Percentiles rank a stretch among this genome's conserved stretches.
These are phyloP conservation scores for Penium margaritaceum DNA, from an alignment of 139 green algal species.

Conservation along the genomic window DNA sequence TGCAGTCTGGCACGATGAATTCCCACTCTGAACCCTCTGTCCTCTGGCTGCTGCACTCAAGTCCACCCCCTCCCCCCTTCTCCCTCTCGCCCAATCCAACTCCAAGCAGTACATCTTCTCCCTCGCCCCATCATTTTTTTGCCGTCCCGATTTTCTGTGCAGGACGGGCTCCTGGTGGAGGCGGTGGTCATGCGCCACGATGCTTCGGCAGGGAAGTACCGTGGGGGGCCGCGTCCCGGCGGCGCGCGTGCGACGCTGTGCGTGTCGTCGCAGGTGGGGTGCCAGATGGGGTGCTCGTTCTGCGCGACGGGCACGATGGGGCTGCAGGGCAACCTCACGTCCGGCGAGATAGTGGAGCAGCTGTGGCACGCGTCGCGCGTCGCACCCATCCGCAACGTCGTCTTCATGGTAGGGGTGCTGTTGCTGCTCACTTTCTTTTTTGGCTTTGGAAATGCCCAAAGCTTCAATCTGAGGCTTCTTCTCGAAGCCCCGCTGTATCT, in stretches of 20 bases:
- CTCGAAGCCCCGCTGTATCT: not conserved
- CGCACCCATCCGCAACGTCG: conserved; percentile 74
- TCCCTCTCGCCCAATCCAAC: not conserved
- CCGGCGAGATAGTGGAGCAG: conserved; percentile 93
- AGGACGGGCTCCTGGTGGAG: conserved; percentile 84
- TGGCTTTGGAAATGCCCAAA: not conserved
- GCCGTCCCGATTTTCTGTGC: conserved; percentile 45
- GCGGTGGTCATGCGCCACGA: conserved; percentile 53
- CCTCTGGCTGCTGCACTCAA: not conserved
- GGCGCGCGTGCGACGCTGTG: conserved; percentile 62
- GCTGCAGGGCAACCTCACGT: conserved; percentile 67
- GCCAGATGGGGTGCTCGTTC: conserved; percentile 93
- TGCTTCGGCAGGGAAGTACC: conserved; percentile 22
- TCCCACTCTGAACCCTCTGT: not conserved
- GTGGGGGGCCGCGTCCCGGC: conserved; percentile 17
- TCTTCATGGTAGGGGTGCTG: conserved; percentile 74
- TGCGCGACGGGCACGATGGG: conserved; percentile 94
- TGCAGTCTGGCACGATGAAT: too few species aligned
- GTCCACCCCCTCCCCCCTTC: not conserved
- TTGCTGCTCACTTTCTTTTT: not conserved
- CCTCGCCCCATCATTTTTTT: not conserved
- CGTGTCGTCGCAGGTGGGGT: conserved; percentile 66
- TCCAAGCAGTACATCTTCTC: not conserved
- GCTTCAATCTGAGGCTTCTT: not conserved
- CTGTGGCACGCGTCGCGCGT: conserved; percentile 69